Evolutionary conservation across 495 filamentous ascomycete species (phyloP), one percentile per base, ranked within the genome.

Genomic region (Penicillium turbatum): DNA sequence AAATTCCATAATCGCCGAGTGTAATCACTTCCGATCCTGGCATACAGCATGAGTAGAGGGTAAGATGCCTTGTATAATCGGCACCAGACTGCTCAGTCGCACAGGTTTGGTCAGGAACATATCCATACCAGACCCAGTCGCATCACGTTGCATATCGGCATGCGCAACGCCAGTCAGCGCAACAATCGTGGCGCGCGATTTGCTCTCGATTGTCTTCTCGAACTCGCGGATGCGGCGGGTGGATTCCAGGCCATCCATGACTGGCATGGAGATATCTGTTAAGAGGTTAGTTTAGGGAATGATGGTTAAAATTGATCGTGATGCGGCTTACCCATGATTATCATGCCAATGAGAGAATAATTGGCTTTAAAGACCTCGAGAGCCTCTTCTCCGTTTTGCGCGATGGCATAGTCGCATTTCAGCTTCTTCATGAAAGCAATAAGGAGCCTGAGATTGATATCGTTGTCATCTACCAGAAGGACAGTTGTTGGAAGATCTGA

Each of bases 181-280:
- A 39, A 65, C 64, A 32, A 72, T 71, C 16, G 54, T 57, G 12
- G 48, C 50, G 13, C 24, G 48, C 5, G 13, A 12, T 5, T 59
- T 37, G 8, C 8, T n/a, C n/a, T 38, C 12, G 1, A 51, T 11
- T 9, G 37, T 46, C 21, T 55, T 58, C 36, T 82, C 79, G 21
- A 73, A 68, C 17, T 67, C 64, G 2, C 80, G 67, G 27, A 81
- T 82, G 45, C 73, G 68, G 7, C 72, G 55, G 5, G 77, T 78
- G 4, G 74, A 69, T 53, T 80, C 78, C 19, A 80, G 70, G 0
- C 79, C 80, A 47, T 79, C 69, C 79, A 83, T 83, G 42, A 80
- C 59, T 1, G 82, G 81, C 82, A 85, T 85, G 38, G 73, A 74
- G 12, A 84, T 77, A 59, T 82, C 68, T 72, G 41, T 43, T 15